Conservation (phyloP, 441 rosid genomes). For the Erysimum pusillum region DNA sequence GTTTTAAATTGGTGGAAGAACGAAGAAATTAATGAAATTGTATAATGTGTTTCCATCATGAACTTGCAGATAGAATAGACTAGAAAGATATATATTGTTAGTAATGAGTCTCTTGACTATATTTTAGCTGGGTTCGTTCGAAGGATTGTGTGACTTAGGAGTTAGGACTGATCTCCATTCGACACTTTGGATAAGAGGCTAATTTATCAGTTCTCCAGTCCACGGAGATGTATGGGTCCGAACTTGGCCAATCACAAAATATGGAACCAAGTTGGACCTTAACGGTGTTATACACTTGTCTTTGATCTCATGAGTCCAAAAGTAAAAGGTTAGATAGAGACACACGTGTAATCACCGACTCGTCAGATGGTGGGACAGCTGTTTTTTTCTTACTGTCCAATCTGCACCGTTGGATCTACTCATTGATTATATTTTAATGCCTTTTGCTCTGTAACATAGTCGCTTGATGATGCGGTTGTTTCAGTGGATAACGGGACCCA, state of each 20-base stretch:
- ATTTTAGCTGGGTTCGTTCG: too few relatives aligned
- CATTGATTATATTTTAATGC: not conserved
- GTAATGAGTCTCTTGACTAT: too few relatives aligned
- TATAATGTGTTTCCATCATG: not conserved
- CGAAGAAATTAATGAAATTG: not conserved
- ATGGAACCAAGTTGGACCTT: too few relatives aligned
- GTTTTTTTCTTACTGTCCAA: slow-evolving; percentile 9
- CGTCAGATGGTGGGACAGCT: slow-evolving; percentile 37
- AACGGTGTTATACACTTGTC: not conserved
- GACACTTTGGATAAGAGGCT: too few relatives aligned
- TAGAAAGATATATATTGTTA: not conserved
- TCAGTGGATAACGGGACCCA: slow-evolving; percentile 42
- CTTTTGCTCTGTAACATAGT: slow-evolving; percentile 22
- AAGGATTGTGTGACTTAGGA: too few relatives aligned
- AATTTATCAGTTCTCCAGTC: too few relatives aligned
- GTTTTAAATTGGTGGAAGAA: not conserved
- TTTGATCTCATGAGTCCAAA: not conserved
- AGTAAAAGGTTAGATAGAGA: slow-evolving; percentile 10
- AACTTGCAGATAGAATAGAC: not conserved
- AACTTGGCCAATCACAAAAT: too few relatives aligned
- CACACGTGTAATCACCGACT: slow-evolving; percentile 42
- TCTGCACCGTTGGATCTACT: slow-evolving; percentile 42
- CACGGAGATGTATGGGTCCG: too few relatives aligned
- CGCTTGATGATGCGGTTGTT: slow-evolving; percentile 48
- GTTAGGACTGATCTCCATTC: too few relatives aligned